These are phyloP conservation scores for Iris macrosiphon DNA, from an alignment of 106 monocot genomes.

Conservation along the genomic window DNA sequence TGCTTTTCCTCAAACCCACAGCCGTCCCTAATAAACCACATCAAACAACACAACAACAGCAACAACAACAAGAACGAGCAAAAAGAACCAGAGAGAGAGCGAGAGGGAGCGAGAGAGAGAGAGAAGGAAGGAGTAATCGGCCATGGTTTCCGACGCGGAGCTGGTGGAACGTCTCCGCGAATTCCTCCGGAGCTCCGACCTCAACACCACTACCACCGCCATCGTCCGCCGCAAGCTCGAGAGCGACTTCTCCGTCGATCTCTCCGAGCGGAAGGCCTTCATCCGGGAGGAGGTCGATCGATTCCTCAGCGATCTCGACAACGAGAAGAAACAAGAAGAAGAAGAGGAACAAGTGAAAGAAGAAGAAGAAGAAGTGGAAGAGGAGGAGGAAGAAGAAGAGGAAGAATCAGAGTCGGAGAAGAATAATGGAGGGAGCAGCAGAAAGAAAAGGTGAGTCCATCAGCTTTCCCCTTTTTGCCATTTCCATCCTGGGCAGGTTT, in stretches of 20 bases:
- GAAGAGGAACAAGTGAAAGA: constrained; percentile 14
- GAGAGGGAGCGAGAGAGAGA: too few relatives aligned
- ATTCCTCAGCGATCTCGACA: constrained; percentile 30
- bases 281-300: constrained; percentile 83
- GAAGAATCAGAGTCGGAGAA: constrained; percentile 13
- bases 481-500: neutral
- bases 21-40: too few relatives aligned
- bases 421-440: constrained; percentile 13
- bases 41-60: too few relatives aligned
- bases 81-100: too few relatives aligned
- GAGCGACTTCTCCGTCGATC: constrained; percentile 63
- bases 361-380: constrained; percentile 12
- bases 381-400: constrained; percentile 11
- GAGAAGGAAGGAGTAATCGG: neutral
- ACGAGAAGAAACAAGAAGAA: constrained; percentile 11
- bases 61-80: too few relatives aligned
- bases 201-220: constrained; percentile 67
- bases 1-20: too few relatives aligned
- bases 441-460: constrained; percentile 40
- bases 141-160: constrained; percentile 69
- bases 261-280: constrained; percentile 59
- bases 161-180: constrained; percentile 52
- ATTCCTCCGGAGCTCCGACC: constrained; percentile 69
- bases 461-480: neutral
- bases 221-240: constrained; percentile 63